These are phyloP conservation scores for Lentinula sp. DNA, from an alignment of 768 basidiomycete species.

Conservation along the genomic window DNA sequence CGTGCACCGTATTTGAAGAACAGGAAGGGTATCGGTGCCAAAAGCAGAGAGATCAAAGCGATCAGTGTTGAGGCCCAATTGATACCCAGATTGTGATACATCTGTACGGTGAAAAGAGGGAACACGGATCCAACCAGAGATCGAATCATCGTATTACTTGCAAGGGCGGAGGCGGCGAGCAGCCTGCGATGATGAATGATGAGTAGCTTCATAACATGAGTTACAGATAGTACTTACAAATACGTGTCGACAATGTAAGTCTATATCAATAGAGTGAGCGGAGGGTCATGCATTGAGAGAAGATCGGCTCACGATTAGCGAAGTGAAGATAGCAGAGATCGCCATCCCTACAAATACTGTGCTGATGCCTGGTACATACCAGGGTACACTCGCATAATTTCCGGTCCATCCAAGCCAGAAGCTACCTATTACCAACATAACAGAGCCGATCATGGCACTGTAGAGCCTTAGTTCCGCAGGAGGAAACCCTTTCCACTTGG, in stretches of 20 bases:
- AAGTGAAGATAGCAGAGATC: slow-evolving; percentile 36
- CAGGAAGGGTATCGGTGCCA: slow-evolving; percentile 61
- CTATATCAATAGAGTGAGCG: slow-evolving; percentile 38
- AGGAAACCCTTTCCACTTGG: slow-evolving; percentile 32
- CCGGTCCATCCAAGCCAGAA: slow-evolving; percentile 38
- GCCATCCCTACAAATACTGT: slow-evolving; percentile 43
- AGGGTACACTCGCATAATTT: slow-evolving; percentile 25
- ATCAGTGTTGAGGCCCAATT: slow-evolving; percentile 51
- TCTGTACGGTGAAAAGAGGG: slow-evolving; percentile 62
- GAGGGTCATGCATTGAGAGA: not conserved
- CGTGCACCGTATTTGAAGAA: slow-evolving; percentile 63
- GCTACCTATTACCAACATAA: slow-evolving; percentile 24
- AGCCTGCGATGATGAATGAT: slow-evolving; percentile 22
- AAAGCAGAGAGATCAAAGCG: slow-evolving; percentile 47
- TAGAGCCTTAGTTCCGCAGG: slow-evolving; percentile 35
- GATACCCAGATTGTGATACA: slow-evolving; percentile 48
- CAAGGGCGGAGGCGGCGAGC: slow-evolving; percentile 57
- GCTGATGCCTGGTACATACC: slow-evolving; percentile 38
- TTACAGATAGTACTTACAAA: slow-evolving; percentile 43
- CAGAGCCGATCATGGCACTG: slow-evolving; percentile 30
- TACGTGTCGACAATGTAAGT: slow-evolving; percentile 59
- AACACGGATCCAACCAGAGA: slow-evolving; percentile 54
- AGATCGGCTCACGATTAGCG: slow-evolving; percentile 41
- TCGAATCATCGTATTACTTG: slow-evolving; percentile 55
- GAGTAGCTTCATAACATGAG: not conserved